These are phyloP conservation scores for Pestalotiopsis sp. DNA, from an alignment of 2,329 filamentous ascomycete species.

Conservation along the genomic window DNA sequence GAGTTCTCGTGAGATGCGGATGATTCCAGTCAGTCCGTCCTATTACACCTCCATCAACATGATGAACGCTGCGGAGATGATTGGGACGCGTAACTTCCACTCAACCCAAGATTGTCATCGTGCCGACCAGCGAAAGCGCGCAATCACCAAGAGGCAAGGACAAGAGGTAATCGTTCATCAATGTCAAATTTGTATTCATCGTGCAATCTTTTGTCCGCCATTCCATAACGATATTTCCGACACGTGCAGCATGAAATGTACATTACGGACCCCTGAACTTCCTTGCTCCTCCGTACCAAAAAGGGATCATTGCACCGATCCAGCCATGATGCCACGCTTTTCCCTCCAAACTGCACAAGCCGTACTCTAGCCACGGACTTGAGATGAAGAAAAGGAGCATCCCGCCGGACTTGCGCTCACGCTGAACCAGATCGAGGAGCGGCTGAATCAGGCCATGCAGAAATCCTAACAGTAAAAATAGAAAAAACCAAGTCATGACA, in stretches of 20 bases:
- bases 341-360: background rate
- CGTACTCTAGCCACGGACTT: background rate
- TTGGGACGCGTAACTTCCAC: too few relatives aligned
- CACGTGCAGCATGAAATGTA: slow-evolving; percentile 12
- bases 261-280: slow-evolving; percentile 1
- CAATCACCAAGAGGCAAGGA: too few relatives aligned
- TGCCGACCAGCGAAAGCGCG: too few relatives aligned
- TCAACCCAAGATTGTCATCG: too few relatives aligned
- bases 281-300: background rate
- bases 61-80: too few relatives aligned
- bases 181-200: background rate
- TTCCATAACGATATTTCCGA: slow-evolving; percentile 8
- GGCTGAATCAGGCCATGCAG: slow-evolving; percentile 3
- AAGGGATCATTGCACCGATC: background rate
- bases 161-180: background rate
- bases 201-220: slow-evolving; percentile 8
- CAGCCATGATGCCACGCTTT: slow-evolving; percentile 4
- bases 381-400: background rate
- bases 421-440: background rate
- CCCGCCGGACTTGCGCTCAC: background rate
- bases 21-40: too few relatives aligned
- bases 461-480: slow-evolving; percentile 6
- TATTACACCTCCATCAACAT: too few relatives aligned
- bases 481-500: slow-evolving; percentile 17
- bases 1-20: too few relatives aligned